Evolutionary conservation across 176 grass and related monocot genomes (phyloP), one percentile per base, ranked within the genome.

Genomic region (Oryza brachyantha): DNA sequence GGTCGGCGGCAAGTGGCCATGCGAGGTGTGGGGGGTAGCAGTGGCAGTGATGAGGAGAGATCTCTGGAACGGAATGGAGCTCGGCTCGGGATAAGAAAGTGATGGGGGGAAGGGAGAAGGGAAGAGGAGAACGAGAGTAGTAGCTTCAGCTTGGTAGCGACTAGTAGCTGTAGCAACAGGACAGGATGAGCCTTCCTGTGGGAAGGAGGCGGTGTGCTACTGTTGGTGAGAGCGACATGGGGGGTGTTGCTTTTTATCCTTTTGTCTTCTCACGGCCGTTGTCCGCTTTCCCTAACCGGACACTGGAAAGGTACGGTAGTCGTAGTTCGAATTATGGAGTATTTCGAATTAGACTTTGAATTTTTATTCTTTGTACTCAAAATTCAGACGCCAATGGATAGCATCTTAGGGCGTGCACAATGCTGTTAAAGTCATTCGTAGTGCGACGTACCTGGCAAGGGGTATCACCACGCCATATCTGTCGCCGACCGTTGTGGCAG

Each of bases 121-220:
- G 55, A 4, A 24, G 86, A 61, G 5, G 59, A 21, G 71, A 71
- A 29, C 7, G n/a, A 29, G 58, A 50, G 29, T 5, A 43, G 67
- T 13, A 76, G 21, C 21, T 57, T 21, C 17, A 50, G 52, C 17
- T 52, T 52, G 14, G 41, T 0, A 9, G 24, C 32, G 7, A n/a
- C 35, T 25, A 14, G 75, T 66, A 24, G 41, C n/a, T n/a, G n/a
- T 26, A 45, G 42, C 27, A 87, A 54, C 28, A 66, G 29, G 68
- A 73, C 75, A 83, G 78, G 80, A 90, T 66, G 70, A 62, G 68
- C 27, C n/a, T n/a, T n/a, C n/a, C 72, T 68, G 36, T 26, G 52
- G n/a, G n/a, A n/a, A n/a, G n/a, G 58, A 70, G 83, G 39, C 62
- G 86, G 62, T 73, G 68, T 43, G 48, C 48, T 21, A 75, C 73